These are phyloP conservation scores for Colletotrichum tanaceti DNA, from an alignment of 2,329 filamentous ascomycete species.

Conservation along the genomic window DNA sequence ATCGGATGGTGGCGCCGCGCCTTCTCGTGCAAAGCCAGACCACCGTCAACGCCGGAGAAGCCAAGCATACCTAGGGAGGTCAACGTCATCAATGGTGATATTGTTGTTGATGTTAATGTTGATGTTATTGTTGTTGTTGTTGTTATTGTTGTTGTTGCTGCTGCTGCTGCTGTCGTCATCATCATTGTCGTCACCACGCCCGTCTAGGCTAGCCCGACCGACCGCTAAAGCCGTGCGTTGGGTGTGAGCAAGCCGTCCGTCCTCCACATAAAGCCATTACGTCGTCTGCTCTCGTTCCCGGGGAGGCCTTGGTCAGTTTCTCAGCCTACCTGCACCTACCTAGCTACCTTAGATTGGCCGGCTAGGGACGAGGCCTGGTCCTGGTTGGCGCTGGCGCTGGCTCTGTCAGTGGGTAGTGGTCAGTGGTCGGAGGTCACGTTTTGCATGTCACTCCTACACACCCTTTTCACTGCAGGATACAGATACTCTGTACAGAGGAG, in stretches of 20 bases:
- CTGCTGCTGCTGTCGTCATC: slow-evolving; percentile 6
- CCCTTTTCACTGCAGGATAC: background rate
- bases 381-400: background rate
- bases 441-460: background rate
- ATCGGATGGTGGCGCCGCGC: slow-evolving; percentile 4
- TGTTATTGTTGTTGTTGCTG: too few relatives aligned
- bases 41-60: slow-evolving; percentile 6
- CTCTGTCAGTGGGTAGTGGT: background rate
- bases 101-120: too few relatives aligned
- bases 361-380: slow-evolving; percentile 1
- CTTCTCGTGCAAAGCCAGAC: slow-evolving; percentile 17
- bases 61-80: background rate
- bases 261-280: slow-evolving; percentile 36
- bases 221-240: slow-evolving; percentile 14
- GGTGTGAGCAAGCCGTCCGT: slow-evolving; percentile 1
- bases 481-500: too few relatives aligned
- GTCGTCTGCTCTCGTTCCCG: slow-evolving; percentile 34
- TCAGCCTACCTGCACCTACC: too few relatives aligned
- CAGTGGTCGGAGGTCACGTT: background rate
- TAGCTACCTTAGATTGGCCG: background rate
- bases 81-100: slow-evolving; percentile 18
- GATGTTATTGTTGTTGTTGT: too few relatives aligned
- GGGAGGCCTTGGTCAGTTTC: slow-evolving; percentile 12
- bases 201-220: slow-evolving; percentile 16
- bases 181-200: slow-evolving; percentile 15